phyloP scores from a whole-genome alignment of 1,284 basidiomycete genomes.

The Trametes sp. region DNA sequence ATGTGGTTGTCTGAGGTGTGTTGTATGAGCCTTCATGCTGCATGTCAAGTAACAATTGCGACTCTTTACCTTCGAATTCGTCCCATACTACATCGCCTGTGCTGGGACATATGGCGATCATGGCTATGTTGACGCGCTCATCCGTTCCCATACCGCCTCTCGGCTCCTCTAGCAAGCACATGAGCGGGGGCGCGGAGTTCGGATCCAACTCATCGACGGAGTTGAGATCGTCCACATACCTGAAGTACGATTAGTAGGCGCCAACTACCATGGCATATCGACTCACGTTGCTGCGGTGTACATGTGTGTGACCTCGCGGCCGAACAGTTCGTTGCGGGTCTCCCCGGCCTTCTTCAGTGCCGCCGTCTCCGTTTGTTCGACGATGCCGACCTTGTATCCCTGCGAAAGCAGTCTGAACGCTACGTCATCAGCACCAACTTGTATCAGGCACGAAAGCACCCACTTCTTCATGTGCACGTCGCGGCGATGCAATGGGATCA shows the following conservation, averaged over 20 bases:
- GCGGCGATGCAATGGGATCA: constrained; percentile 83
- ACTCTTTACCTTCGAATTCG: constrained; percentile 71
- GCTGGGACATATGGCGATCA: constrained; percentile 85
- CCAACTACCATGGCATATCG: not conserved
- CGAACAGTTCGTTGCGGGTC: constrained; percentile 84
- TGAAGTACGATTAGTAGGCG: constrained; percentile 39
- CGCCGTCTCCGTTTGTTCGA: constrained; percentile 94
- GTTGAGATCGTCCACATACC: constrained; percentile 78
- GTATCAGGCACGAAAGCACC: constrained; percentile 13
- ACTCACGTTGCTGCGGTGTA: constrained; percentile 91
- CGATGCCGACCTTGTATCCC: constrained; percentile 91
- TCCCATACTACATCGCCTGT: constrained; percentile 96
- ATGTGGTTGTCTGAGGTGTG: constrained; percentile 70
- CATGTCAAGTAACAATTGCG: too few species aligned
- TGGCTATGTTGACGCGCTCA: constrained; percentile 70
- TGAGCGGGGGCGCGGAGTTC: constrained; percentile 63
- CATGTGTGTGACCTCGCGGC: constrained; percentile 80
- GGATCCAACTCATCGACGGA: constrained; percentile 72
- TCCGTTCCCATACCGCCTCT: constrained; percentile 59
- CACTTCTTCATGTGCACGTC: constrained; percentile 92
- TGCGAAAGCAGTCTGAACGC: constrained; percentile 76
- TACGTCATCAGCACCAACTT: not conserved
- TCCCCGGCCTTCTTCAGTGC: constrained; percentile 93
- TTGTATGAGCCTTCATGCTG: not conserved
- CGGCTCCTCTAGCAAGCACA: constrained; percentile 76